Evolutionary conservation across 1,284 basidiomycete species (phyloP), one percentile per base, ranked within the genome.

Genomic region (Athelia sp.): DNA sequence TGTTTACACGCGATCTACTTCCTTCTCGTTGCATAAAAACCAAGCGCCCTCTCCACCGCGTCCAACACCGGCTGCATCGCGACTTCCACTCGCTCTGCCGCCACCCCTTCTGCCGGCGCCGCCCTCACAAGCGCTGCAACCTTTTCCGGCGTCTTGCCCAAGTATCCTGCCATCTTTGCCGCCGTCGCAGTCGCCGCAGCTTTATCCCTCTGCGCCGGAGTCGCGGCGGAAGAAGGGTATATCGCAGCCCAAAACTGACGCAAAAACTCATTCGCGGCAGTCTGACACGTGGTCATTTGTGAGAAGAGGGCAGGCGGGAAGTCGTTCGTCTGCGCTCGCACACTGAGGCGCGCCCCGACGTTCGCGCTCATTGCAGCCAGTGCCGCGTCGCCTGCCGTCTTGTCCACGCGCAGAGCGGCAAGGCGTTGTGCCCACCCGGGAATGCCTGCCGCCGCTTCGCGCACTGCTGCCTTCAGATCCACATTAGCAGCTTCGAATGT

Each of bases 241-340:
- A 92, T 79, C 1, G 93, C 81, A 10, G 87, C 78, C 94, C 95
- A 99, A 63, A 94, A 98, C 63, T 98, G 96, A 10, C 96, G 82
- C 10, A 99, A 74, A 64, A 98, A 98, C 66, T 99, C 96, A 57
- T 92, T 94, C 2, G 94, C 88, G 1, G 94, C 87, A 0, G 92
- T 93, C 61, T 98, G 93, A 58, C 90, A 90, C 0, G 90, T 89
- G 9, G 83, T 82, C 78, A 98, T 87, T 63, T 91, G 84, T 46
- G 83, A 75, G 56, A 91, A 82, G 19, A 98, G 70, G 1, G 71
- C 71, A 24, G 89, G 82, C 0, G 95, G 93, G 21, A 98, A 82
- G 24, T 89, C 84, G 50, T 82, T 91, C 93, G 55, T 31, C 26
- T 13, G 26, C 26, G 6, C 26, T 29, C 6, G 6, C 26, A 13